Conservation (phyloP, 108 stramenopile genomes). For the Cyclotella distinguenda region DNA sequence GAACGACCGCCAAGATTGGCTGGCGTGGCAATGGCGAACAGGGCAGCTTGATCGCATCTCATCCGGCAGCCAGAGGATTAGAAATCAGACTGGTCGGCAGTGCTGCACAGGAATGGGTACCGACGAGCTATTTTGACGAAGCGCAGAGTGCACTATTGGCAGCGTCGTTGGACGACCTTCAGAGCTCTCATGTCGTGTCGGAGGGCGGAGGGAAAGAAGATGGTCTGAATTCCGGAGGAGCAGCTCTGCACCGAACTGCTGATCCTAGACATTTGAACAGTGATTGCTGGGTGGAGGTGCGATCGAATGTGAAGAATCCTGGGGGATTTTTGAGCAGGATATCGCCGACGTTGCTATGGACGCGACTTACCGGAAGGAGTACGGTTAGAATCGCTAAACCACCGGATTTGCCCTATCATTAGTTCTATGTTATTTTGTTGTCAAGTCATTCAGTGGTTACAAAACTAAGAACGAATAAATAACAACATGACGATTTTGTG, state of each 20-base stretch:
- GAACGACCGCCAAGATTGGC: slow-evolving; percentile 56
- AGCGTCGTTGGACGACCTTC: slow-evolving; percentile 69
- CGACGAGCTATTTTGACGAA: slow-evolving; percentile 72
- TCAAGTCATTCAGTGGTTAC: too few relatives aligned
- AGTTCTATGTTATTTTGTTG: too few relatives aligned
- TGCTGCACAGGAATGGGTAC: slow-evolving; percentile 14
- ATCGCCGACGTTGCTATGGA: not conserved
- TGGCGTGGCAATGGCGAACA: slow-evolving; percentile 44
- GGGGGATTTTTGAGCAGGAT: slow-evolving; percentile 54
- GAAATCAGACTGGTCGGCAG: slow-evolving; percentile 62
- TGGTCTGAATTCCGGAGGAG: slow-evolving; percentile 19
- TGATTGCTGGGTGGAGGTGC: slow-evolving; percentile 87
- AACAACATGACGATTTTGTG: too few relatives aligned
- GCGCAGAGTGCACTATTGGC: slow-evolving; percentile 81
- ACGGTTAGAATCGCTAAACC: slow-evolving; percentile 48
- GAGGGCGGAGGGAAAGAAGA: slow-evolving; percentile 37
- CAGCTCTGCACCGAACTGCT: slow-evolving; percentile 4
- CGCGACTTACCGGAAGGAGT: not conserved
- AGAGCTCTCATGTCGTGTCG: slow-evolving; percentile 61
- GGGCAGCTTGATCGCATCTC: slow-evolving; percentile 69
- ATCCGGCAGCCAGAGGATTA: slow-evolving; percentile 57
- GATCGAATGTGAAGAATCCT: slow-evolving; percentile 73
- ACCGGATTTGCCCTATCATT: slow-evolving; percentile 73
- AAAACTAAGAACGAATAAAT: too few relatives aligned
- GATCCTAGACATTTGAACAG: slow-evolving; percentile 41